Conservation (phyloP, 768 basidiomycete species). For the Boletales sp. region DNA sequence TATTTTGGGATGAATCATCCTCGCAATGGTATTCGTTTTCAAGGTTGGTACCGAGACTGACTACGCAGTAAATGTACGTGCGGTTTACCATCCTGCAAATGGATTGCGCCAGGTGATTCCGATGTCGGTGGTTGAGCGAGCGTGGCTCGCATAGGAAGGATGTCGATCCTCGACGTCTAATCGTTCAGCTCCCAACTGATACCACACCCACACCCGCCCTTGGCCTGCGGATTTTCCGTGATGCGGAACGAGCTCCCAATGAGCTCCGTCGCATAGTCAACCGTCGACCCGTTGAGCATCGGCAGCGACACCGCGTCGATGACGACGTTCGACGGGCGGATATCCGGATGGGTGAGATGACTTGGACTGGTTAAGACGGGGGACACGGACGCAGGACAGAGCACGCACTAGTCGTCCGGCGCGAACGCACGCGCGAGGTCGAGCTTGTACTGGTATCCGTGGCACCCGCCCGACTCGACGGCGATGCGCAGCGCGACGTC, state of each 20-base stretch:
- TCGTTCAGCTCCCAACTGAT: slow-evolving; percentile 88
- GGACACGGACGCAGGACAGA: no score
- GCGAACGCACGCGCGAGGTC: slow-evolving; percentile 60
- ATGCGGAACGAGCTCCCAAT: slow-evolving; percentile 90
- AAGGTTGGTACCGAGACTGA: no score
- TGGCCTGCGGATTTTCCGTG: slow-evolving; percentile 83
- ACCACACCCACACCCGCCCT: slow-evolving; percentile 92
- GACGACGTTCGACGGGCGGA: slow-evolving; percentile 69
- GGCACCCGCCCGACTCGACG: slow-evolving; percentile 95
- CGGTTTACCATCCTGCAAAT: no score
- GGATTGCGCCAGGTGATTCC: no score
- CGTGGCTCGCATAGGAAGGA: no score
- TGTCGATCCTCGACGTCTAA: not conserved
- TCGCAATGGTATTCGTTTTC: no score
- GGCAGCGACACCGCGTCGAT: slow-evolving; percentile 82
- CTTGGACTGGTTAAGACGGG: slow-evolving; percentile 37
- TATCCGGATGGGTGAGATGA: slow-evolving; percentile 62
- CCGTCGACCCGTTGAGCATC: slow-evolving; percentile 79
- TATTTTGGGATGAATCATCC: no score
- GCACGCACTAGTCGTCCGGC: slow-evolving; percentile 80
- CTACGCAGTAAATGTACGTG: no score
- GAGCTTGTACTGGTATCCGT: slow-evolving; percentile 96
- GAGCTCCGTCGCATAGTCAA: slow-evolving; percentile 90
- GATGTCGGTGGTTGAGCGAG: no score
- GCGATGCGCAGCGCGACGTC: slow-evolving; percentile 71